Base-by-base conservation (phyloP, 2,329 filamentous ascomycete genomes). In the Ophiostoma tasmaniense region DNA sequence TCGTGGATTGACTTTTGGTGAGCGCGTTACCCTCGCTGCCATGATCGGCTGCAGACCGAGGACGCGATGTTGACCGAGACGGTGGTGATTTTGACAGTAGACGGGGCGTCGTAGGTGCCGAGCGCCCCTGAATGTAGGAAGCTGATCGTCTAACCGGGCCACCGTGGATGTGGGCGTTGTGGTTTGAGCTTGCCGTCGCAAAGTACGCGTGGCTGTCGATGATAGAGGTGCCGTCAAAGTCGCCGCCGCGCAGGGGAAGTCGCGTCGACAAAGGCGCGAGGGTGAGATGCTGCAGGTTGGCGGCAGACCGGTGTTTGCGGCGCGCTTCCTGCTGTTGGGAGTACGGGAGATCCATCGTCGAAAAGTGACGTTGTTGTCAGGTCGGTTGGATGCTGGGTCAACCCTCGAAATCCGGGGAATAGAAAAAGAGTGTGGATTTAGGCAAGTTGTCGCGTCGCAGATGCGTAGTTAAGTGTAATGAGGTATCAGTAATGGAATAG, bases 251-350 rank as follows among this genome's bases (percentile, higher is more conserved):
- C 69, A 88, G 78, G 59, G 87, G 86, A 10, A 89, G 80, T 75
- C 84, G 85, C 67, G 84, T 82, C 30, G 87, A 89, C 68, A 90
- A 79, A 35, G 87, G 87, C n/a, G 85, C 87, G 70, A 89, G 85
- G 17, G 84, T 83, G 70, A 88, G 81, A 73, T 87, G 84, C 74
- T 85, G 84, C 72, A 88, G 79, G 76, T 84, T 87, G 66, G 82
- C 84, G 35, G 82, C 81, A 28, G 87, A 88, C 73, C 84, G 82
- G 74, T 83, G 84, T 78, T 87, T 85, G 72, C 84, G 84, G 70
- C 85, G 82, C 62, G 82, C 80, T 72, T 84, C 82, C 73, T 82
- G 83, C 75, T 88, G 85, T 73, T 86, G 86, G 72, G 85, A 86
- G 76, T 86, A 88, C 70, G 85, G 84, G 71, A 83, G 80, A 72